Percentiles rank a stretch among this genome's conserved stretches.
phyloP scores from a whole-genome alignment of 2,329 filamentous ascomycete genomes.

The Fusarium liriodendri region DNA sequence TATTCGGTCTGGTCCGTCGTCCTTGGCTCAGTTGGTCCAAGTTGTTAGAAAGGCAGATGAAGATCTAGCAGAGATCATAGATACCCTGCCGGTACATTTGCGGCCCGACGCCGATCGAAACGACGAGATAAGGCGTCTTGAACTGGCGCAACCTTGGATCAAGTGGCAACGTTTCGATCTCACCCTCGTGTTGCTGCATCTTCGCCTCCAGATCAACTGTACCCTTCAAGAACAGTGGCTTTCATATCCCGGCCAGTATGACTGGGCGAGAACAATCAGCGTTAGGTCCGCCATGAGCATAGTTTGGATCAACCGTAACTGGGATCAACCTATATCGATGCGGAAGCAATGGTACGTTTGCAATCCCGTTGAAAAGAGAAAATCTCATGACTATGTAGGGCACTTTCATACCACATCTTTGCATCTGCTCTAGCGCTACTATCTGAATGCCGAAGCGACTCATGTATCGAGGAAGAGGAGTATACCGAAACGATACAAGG shows the following conservation, averaged over 20 bases:
- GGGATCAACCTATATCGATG: constrained; percentile 23
- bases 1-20: neutral
- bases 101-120: neutral
- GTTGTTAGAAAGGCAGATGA: neutral
- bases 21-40: neutral
- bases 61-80: neutral
- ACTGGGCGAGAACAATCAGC: constrained; percentile 15
- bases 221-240: constrained; percentile 18
- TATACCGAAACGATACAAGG: neutral
- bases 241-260: constrained; percentile 4
- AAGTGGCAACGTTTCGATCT: constrained; percentile 27
- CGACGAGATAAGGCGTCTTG: neutral
- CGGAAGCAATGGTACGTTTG: constrained; percentile 21
- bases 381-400: neutral
- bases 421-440: neutral
- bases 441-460: neutral
- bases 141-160: constrained; percentile 17
- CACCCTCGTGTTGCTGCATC: constrained; percentile 22
- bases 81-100: neutral
- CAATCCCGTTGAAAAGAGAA: neutral
- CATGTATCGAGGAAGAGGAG: neutral
- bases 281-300: constrained; percentile 15
- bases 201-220: constrained; percentile 15
- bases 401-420: neutral
- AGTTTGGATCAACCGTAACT: constrained; percentile 24